Percentiles rank a stretch among this genome's conserved stretches.
These are phyloP conservation scores for Neurospora sp. DNA, from an alignment of 495 filamentous ascomycete species.

Conservation along the genomic window DNA sequence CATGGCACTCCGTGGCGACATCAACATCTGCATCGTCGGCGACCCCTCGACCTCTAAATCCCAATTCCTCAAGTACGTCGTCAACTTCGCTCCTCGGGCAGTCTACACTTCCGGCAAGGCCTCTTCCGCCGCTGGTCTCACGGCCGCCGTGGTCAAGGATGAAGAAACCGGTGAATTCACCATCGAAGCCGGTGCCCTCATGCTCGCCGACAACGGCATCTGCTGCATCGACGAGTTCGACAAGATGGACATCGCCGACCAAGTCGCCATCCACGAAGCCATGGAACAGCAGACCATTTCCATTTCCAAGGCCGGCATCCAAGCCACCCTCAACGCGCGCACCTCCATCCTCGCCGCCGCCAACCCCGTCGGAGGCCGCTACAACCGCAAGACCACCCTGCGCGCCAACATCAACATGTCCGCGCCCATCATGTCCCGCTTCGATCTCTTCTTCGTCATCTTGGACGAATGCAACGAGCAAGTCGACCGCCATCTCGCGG, in stretches of 20 bases:
- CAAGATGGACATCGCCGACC: constrained; percentile 97
- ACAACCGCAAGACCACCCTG: constrained; percentile 90
- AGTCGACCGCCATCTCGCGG: constrained; percentile 80
- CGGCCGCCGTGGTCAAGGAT: constrained; percentile 93
- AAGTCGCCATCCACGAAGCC: constrained; percentile 99
- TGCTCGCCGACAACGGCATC: constrained; percentile 95
- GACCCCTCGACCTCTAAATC: constrained; percentile 98
- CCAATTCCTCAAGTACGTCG: constrained; percentile 97
- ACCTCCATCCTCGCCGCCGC: constrained; percentile 94
- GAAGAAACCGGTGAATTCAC: constrained; percentile 98
- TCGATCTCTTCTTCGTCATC: constrained; percentile 98
- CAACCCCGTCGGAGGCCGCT: constrained; percentile 91
- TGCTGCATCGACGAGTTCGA: constrained; percentile 99
- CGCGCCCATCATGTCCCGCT: constrained; percentile 97
- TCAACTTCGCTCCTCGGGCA: constrained; percentile 86
- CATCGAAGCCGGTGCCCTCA: constrained; percentile 95
- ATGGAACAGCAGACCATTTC: constrained; percentile 99
- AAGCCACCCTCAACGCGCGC: constrained; percentile 91
- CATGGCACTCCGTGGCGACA: constrained; percentile 88
- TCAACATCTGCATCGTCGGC: constrained; percentile 98
- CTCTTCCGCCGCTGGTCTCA: constrained; percentile 94
- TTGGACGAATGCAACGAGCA: constrained; percentile 92
- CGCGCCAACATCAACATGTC: constrained; percentile 96
- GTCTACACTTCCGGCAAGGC: constrained; percentile 98
- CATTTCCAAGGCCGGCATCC: constrained; percentile 97